Percentiles rank a stretch among this genome's conserved stretches.
Evolutionary conservation across 2,329 filamentous ascomycete species (phyloP).

Genomic region (Dactylellina cionopaga): DNA sequence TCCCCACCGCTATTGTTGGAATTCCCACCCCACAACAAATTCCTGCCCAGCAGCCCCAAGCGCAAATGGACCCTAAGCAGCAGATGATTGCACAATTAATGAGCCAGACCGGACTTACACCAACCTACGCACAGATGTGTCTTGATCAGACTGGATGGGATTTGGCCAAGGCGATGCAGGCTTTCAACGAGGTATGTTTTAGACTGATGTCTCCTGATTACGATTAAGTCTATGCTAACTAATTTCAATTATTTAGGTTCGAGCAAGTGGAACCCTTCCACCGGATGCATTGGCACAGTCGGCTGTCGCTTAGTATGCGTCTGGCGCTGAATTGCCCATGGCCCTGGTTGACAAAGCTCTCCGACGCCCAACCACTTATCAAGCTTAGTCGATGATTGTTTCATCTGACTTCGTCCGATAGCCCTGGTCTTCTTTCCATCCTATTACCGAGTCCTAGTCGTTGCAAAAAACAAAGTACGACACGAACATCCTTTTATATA

Average conservation of each 20-base stretch:
- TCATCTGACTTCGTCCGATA: too few species aligned
- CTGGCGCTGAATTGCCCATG: background rate
- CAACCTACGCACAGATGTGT: slow-evolving; percentile 82
- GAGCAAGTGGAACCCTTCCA: slow-evolving; percentile 20
- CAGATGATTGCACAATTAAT: slow-evolving; percentile 79
- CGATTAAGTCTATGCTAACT: slow-evolving; percentile 5
- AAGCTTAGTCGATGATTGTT: too few species aligned
- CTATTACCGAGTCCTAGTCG: too few species aligned
- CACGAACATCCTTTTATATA: too few species aligned
- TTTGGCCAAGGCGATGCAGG: slow-evolving; percentile 75
- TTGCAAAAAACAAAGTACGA: too few species aligned
- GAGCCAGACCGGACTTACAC: slow-evolving; percentile 80
- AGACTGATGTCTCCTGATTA: background rate
- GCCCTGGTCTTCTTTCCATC: too few species aligned
- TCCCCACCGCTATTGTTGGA: slow-evolving; percentile 11
- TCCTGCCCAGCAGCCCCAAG: slow-evolving; percentile 61
- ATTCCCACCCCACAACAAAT: background rate
- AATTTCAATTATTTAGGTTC: slow-evolving; percentile 22
- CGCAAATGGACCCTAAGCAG: slow-evolving; percentile 68
- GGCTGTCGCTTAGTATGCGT: slow-evolving; percentile 28
- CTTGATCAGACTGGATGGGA: slow-evolving; percentile 83
- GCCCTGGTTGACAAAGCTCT: background rate
- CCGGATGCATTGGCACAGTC: slow-evolving; percentile 28
- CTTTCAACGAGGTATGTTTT: slow-evolving; percentile 66
- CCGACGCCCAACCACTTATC: background rate